Evolutionary conservation across 225 moss, liverwort and hornwort genomes (phyloP).

Genomic region (Sphagnum tenellum): DNA sequence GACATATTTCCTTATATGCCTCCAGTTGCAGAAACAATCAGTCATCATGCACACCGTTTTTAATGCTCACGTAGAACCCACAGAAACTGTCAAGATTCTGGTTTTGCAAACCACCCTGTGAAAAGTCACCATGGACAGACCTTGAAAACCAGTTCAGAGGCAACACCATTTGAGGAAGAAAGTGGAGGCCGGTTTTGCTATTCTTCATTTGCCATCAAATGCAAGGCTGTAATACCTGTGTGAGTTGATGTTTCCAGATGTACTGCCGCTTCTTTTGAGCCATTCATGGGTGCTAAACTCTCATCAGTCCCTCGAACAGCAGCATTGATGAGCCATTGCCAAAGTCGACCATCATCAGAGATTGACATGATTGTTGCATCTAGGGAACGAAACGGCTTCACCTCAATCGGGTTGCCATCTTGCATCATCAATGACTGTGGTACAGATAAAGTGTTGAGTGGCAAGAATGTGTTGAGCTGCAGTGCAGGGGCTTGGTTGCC

Average conservation of each 20-base stretch:
- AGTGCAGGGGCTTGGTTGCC: constrained; percentile 34
- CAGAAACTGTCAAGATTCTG: too few relatives aligned
- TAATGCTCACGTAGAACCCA: too few relatives aligned
- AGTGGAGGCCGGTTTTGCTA: constrained; percentile 10
- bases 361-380: constrained; percentile 74
- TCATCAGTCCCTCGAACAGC: neutral
- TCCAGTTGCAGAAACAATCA: too few relatives aligned
- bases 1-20: too few relatives aligned
- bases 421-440: constrained; percentile 10
- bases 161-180: constrained; percentile 25
- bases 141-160: constrained; percentile 53
- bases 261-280: constrained; percentile 5
- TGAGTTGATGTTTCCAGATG: neutral
- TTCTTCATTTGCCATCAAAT: constrained; percentile 23
- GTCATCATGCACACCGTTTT: too few relatives aligned
- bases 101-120: too few relatives aligned
- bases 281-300: constrained; percentile 6
- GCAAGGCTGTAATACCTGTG: constrained; percentile 14
- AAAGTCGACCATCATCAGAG: constrained; percentile 88
- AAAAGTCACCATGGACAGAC: constrained; percentile 19
- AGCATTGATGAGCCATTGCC: constrained; percentile 81
- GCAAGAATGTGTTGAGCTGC: constrained; percentile 44
- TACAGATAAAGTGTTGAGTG: constrained; percentile 40
- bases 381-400: constrained; percentile 11
- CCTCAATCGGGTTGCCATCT: constrained; percentile 16